Evolutionary conservation across 2,329 filamentous ascomycete genomes (phyloP), one percentile per base, ranked within the genome.

Genomic region (Didymella pinodella): DNA sequence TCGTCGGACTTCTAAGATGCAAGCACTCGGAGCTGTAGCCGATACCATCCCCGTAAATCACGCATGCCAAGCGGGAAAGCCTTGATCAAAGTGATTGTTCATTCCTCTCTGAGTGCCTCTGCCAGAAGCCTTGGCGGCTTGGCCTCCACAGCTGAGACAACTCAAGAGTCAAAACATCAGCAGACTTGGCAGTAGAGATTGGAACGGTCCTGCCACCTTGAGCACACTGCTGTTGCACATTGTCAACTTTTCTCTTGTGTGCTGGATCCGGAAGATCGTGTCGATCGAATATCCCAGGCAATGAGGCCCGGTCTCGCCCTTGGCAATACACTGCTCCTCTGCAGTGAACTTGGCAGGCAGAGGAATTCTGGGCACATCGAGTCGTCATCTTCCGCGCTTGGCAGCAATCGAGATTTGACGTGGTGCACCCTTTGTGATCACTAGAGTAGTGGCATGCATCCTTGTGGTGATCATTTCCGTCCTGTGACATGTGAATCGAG

Each of bases 381-480:
- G 41, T 48, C 34, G 51, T 59, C 36, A 59, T 61, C 45, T 62
- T 67, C 66, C 66, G 63, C 67, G 57, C 67, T 70, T 68, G 67
- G 67, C 67, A 61, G 20, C 38, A 34, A 46, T 51, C 44, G 31
- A 46, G 51, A 41, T 29, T 32, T 43, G 48, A 31, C 36, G 26
- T 48, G 45, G 52, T 55, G 59, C 55, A 56, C 57, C 38, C 25
- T 32, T 57, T 20, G 50, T 59, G 25, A 45, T 60, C 38, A 31
- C 45, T 40, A 20, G 20, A 31, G 48, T 46, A 29, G 45, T 50
- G 44, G 25, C 55, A 61, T 28, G 26, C 44, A 47, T 29, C 32
- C 40, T 25, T 26, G 43, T 32, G 18, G 29, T 22, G 44, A 38
- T 7, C n/a, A 8, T n/a, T 46, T 34, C 16, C 31, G 29, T 16